phyloP scores from a whole-genome alignment of 2,329 filamentous ascomycete genomes.

The Fusarium miscanthi region DNA sequence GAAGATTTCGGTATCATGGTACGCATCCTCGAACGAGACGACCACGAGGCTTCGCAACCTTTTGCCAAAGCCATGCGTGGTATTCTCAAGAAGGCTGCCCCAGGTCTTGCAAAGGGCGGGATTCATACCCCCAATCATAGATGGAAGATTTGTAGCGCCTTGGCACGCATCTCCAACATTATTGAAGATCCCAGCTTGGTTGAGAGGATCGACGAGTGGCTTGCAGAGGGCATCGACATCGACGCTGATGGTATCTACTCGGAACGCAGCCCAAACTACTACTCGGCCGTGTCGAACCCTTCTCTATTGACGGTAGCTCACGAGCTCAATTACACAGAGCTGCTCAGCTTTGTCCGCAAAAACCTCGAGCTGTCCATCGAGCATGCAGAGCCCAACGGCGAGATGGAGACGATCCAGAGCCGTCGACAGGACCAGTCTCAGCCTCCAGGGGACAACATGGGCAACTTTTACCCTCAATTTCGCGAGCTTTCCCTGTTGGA shows the following conservation, averaged over 20 bases:
- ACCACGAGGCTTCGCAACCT: not conserved
- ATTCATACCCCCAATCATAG: slow-evolving; percentile 16
- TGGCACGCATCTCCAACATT: slow-evolving; percentile 14
- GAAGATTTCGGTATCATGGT: slow-evolving; percentile 24
- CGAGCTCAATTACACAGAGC: slow-evolving; percentile 2
- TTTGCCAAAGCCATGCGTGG: slow-evolving; percentile 1
- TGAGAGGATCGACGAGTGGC: slow-evolving; percentile 16
- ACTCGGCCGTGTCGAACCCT: slow-evolving; percentile 19
- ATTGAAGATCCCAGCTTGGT: not conserved
- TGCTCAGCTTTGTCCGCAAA: slow-evolving; percentile 4
- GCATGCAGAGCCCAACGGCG: slow-evolving; percentile 10
- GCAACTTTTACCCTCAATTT: slow-evolving; percentile 17
- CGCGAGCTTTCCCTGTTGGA: slow-evolving; percentile 6
- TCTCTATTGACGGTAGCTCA: slow-evolving; percentile 3
- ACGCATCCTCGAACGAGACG: slow-evolving; percentile 10
- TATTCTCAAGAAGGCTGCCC: slow-evolving; percentile 9
- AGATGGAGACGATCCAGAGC: slow-evolving; percentile 14
- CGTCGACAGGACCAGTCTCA: slow-evolving; percentile 18
- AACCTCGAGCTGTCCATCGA: slow-evolving; percentile 18
- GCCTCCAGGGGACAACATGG: not conserved
- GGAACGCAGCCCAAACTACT: slow-evolving; percentile 13
- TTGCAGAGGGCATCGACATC: slow-evolving; percentile 17
- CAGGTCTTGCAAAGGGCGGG: slow-evolving; percentile 11
- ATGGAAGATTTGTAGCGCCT: slow-evolving; percentile 25
- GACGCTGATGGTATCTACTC: slow-evolving; percentile 22